A percentile compares a stretch with the other conserved stretches of the same genome.
These are phyloP conservation scores for Stachybotrys chartarum DNA, from an alignment of 2,329 filamentous ascomycete genomes.

Conservation along the genomic window DNA sequence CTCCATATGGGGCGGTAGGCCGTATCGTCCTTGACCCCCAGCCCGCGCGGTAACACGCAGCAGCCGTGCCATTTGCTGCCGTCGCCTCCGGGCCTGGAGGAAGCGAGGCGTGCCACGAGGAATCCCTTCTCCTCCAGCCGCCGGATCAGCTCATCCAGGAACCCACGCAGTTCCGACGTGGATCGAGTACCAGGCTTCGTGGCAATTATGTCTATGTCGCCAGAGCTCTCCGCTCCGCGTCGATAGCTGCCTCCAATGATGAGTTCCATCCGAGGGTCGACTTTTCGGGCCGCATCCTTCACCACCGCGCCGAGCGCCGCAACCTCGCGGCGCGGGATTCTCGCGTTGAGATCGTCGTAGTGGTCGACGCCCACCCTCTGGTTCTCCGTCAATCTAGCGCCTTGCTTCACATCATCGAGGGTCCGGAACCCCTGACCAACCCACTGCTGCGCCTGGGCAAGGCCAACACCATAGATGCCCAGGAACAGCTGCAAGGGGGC, in stretches of 20 bases:
- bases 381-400: constrained; percentile 57
- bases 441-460: constrained; percentile 66
- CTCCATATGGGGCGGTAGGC: constrained; percentile 55
- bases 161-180: constrained; percentile 48
- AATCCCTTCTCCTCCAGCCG: constrained; percentile 55
- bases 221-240: constrained; percentile 64
- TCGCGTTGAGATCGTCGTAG: constrained; percentile 69
- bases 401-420: constrained; percentile 59
- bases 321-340: constrained; percentile 74
- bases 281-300: constrained; percentile 42
- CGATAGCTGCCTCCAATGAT: constrained; percentile 82
- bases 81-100: constrained; percentile 33
- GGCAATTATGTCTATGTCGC: constrained; percentile 81
- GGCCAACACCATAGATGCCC: constrained; percentile 72
- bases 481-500: constrained; percentile 62
- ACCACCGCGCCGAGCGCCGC: constrained; percentile 61
- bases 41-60: constrained; percentile 54
- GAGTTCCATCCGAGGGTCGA: constrained; percentile 60
- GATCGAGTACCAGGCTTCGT: constrained; percentile 55
- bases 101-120: constrained; percentile 62
- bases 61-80: constrained; percentile 88
- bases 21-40: constrained; percentile 20
- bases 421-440: constrained; percentile 67
- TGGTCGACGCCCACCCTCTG: constrained; percentile 73
- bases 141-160: constrained; percentile 58